Percentiles rank a stretch among this genome's conserved stretches.
Evolutionary conservation across 2,329 filamentous ascomycete species (phyloP).

Genomic region (Penicillium sp.): DNA sequence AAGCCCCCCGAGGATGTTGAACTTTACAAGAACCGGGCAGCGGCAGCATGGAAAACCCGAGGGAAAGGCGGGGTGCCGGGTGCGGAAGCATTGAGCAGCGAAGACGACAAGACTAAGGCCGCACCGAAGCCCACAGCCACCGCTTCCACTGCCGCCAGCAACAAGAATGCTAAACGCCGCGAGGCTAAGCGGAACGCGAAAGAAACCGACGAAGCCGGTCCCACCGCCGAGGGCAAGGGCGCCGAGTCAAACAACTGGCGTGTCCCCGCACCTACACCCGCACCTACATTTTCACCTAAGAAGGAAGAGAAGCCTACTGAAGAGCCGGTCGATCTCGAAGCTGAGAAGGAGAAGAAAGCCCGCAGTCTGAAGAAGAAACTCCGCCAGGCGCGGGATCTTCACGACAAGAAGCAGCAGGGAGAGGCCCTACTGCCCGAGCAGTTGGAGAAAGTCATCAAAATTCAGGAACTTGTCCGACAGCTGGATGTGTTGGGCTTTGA

Average conservation of each 20-base stretch:
- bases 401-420: conserved; percentile 86
- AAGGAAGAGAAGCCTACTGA: conserved; percentile 30
- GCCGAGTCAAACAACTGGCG: conserved; percentile 37
- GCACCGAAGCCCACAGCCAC: conserved; percentile 8
- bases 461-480: conserved; percentile 88
- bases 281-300: conserved; percentile 11
- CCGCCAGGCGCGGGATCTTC: conserved; percentile 85
- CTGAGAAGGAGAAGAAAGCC: conserved; percentile 87
- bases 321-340: conserved; percentile 62
- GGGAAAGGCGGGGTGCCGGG: conserved; percentile 72
- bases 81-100: conserved; percentile 58
- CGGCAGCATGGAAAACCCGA: conserved; percentile 78
- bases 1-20: conserved; percentile 93
- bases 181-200: conserved; percentile 66
- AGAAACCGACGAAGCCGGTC: conserved; percentile 54
- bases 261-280: conserved; percentile 11
- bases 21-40: conserved; percentile 89
- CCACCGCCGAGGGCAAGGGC: conserved; percentile 25
- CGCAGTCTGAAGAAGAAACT: conserved; percentile 92
- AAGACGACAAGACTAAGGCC: conserved; percentile 51
- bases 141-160: conserved; percentile 54
- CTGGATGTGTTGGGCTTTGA: conserved; percentile 83
- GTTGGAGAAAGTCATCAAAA: conserved; percentile 95
- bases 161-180: conserved; percentile 82
- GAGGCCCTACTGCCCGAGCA: conserved; percentile 85